A percentile compares a stretch with the other conserved stretches of the same genome.
phyloP scores from a whole-genome alignment of 192 early-diverging fungal genomes.

The Backusella mclennaniae region DNA sequence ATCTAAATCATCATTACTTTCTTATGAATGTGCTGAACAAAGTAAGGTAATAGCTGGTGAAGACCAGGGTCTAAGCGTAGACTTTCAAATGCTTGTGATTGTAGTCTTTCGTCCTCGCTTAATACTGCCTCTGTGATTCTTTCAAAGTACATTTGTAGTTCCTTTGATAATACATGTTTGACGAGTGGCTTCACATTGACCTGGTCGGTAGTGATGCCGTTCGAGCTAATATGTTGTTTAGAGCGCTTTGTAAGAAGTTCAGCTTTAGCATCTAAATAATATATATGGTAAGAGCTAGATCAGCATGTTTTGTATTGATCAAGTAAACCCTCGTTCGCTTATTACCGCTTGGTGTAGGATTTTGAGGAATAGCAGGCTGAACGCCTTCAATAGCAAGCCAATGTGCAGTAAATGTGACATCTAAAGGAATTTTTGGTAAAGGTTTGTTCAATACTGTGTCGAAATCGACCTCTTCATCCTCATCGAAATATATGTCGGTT shows the following conservation, averaged over 20 bases:
- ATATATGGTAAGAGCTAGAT: neutral
- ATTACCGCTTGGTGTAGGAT: slow-evolving; percentile 73
- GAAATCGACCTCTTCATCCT: slow-evolving; percentile 93
- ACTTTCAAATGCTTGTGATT: slow-evolving; percentile 77
- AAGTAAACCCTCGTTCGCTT: neutral
- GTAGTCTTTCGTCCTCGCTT: slow-evolving; percentile 63
- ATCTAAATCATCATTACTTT: slow-evolving; percentile 36
- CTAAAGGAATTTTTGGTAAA: slow-evolving; percentile 88
- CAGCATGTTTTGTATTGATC: neutral
- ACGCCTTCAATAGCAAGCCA: slow-evolving; percentile 99
- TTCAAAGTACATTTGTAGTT: slow-evolving; percentile 94
- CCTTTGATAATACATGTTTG: slow-evolving; percentile 89
- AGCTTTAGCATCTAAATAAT: slow-evolving; percentile 46
- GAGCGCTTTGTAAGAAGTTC: slow-evolving; percentile 49
- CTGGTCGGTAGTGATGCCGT: slow-evolving; percentile 29
- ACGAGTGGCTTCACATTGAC: slow-evolving; percentile 72
- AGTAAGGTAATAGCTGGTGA: slow-evolving; percentile 93
- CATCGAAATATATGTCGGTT: slow-evolving; percentile 82
- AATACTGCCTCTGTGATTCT: slow-evolving; percentile 80
- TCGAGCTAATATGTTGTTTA: slow-evolving; percentile 27
- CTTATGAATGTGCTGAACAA: slow-evolving; percentile 89
- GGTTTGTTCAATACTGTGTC: slow-evolving; percentile 84
- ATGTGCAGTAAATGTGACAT: slow-evolving; percentile 88
- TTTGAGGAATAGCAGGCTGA: slow-evolving; percentile 95
- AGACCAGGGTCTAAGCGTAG: slow-evolving; percentile 89